Conservation (phyloP, 1,284 basidiomycete species). For the Hemileia vastatrix region DNA sequence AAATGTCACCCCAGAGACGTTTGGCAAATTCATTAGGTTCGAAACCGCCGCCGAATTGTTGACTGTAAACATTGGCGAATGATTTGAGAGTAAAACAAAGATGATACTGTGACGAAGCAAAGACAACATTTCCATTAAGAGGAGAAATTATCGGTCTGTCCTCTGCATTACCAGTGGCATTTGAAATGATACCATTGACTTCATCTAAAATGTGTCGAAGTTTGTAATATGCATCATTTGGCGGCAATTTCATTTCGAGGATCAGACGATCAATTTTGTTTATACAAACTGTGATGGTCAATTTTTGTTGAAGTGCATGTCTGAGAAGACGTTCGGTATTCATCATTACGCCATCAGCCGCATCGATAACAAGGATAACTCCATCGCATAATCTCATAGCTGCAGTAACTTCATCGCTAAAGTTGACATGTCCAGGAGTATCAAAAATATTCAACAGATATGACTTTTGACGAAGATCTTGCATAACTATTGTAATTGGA, state of each 20-base stretch:
- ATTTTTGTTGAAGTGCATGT: constrained; percentile 72
- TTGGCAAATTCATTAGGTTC: too few species aligned
- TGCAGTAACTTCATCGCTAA: constrained; percentile 87
- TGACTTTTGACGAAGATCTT: too few species aligned
- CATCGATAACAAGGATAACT: constrained; percentile 84
- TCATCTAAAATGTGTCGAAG: constrained; percentile 32
- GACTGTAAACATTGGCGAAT: too few species aligned
- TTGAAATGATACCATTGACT: constrained; percentile 35
- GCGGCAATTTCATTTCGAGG: too few species aligned
- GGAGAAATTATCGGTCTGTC: constrained; percentile 46
- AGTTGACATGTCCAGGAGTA: constrained; percentile 96
- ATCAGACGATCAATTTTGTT: constrained; percentile 98
- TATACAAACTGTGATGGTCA: constrained; percentile 85
- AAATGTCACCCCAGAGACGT: too few species aligned
- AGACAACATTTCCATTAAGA: too few species aligned
- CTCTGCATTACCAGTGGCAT: constrained; percentile 68
- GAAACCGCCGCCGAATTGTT: too few species aligned
- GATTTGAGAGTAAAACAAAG: too few species aligned
- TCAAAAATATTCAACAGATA: constrained; percentile 88
- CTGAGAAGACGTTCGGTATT: constrained; percentile 74
- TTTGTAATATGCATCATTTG: too few species aligned
- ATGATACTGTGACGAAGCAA: too few species aligned
- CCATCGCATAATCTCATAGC: constrained; percentile 80
- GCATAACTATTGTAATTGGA: too few species aligned
- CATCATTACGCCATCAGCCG: constrained; percentile 89